Conservation (phyloP, 805 yeast species). For the Candida lessepsii region DNA sequence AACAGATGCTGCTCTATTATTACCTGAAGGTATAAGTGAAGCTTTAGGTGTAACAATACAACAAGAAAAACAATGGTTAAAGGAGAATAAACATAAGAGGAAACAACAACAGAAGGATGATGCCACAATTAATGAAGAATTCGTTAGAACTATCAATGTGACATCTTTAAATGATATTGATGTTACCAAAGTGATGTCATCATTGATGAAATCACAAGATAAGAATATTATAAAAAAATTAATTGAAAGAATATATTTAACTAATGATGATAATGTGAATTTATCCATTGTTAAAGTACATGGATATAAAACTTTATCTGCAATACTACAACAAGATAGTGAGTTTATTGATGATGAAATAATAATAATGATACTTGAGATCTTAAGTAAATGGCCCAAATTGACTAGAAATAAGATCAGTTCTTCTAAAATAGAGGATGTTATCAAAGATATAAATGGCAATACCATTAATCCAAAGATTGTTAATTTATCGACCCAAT, state of each 20-base stretch:
- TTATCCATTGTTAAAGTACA: slow-evolving; percentile 70
- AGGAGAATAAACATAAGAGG: slow-evolving; percentile 51
- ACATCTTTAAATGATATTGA: slow-evolving; percentile 43
- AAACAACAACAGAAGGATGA: slow-evolving; percentile 53
- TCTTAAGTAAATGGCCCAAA: slow-evolving; percentile 52
- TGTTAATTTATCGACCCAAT: slow-evolving; percentile 35
- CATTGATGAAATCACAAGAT: slow-evolving; percentile 76
- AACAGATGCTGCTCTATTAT: slow-evolving; percentile 80
- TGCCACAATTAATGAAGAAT: slow-evolving; percentile 59
- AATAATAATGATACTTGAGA: slow-evolving; percentile 49
- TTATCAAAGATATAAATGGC: slow-evolving; percentile 45
- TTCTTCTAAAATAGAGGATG: slow-evolving; percentile 67
- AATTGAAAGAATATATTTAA: slow-evolving; percentile 60
- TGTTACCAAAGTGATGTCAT: slow-evolving; percentile 77
- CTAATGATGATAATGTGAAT: slow-evolving; percentile 52
- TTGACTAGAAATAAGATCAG: slow-evolving; percentile 77
- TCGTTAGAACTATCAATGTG: slow-evolving; percentile 58
- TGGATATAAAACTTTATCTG: slow-evolving; percentile 78
- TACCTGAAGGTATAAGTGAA: slow-evolving; percentile 81
- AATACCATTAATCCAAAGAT: slow-evolving; percentile 25
- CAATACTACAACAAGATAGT: slow-evolving; percentile 46
- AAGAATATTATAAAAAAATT: slow-evolving; percentile 60
- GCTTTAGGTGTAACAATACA: slow-evolving; percentile 75
- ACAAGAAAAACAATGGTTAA: slow-evolving; percentile 71
- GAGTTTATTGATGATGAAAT: slow-evolving; percentile 30